Conservation (phyloP, 805 yeast genomes). For the Diddensiella transvaalensis region DNA sequence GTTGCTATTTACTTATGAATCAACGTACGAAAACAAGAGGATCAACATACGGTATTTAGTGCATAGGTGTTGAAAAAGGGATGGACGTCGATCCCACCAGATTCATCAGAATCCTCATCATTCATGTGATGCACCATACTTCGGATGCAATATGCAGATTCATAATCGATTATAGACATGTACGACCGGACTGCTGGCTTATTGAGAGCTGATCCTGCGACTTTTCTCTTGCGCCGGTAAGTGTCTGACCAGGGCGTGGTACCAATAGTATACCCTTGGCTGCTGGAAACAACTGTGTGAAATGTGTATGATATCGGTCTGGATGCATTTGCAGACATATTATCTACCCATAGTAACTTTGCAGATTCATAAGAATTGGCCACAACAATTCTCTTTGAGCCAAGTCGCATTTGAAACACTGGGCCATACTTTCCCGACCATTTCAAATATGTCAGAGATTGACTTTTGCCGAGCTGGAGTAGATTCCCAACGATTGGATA, state of each 20-base stretch:
- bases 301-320: constrained; percentile 66
- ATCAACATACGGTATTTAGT: constrained; percentile 36
- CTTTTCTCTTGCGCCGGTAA: constrained; percentile 36
- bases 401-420: constrained; percentile 63
- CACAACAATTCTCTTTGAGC: constrained; percentile 53
- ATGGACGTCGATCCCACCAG: constrained; percentile 36
- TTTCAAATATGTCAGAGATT: constrained; percentile 45
- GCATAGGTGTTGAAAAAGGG: constrained; percentile 37
- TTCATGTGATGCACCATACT: constrained; percentile 24
- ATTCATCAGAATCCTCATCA: constrained; percentile 20
- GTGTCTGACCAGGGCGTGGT: constrained; percentile 43
- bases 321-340: constrained; percentile 55
- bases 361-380: constrained; percentile 64
- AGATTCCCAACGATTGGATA: constrained; percentile 52
- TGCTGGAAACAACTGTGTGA: constrained; percentile 54
- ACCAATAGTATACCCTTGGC: constrained; percentile 41
- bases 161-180: constrained; percentile 35
- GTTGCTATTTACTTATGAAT: constrained; percentile 57
- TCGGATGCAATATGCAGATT: constrained; percentile 33
- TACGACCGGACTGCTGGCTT: constrained; percentile 38
- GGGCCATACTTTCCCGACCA: constrained; percentile 44
- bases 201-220: constrained; percentile 39
- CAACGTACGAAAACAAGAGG: constrained; percentile 55
- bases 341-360: constrained; percentile 48
- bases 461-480: constrained; percentile 43